phyloP scores from a whole-genome alignment of 495 filamentous ascomycete genomes.

The Massariosphaeria phaeospora region DNA sequence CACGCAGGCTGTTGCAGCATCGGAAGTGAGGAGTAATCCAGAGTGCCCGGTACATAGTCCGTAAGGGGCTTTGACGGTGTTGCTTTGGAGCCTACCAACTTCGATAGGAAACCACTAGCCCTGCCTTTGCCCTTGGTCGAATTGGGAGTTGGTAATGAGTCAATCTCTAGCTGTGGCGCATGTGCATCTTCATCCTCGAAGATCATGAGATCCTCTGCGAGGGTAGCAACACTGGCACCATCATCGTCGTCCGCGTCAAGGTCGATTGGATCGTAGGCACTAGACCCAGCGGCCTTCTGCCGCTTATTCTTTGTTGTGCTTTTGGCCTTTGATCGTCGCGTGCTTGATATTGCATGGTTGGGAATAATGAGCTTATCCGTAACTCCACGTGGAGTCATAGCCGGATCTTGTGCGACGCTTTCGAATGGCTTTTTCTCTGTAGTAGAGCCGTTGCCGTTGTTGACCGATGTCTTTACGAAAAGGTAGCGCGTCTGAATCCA shows the following conservation, averaged over 20 bases:
- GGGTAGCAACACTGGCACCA: conserved; percentile 47
- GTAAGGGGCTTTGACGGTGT: conserved; percentile 40
- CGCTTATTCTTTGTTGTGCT: conserved; percentile 35
- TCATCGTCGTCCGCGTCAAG: conserved; percentile 33
- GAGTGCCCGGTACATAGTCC: conserved; percentile 61
- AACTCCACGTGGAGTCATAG: conserved; percentile 43
- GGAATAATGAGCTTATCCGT: conserved; percentile 46
- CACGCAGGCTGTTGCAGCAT: conserved; percentile 61
- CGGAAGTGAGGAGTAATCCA: conserved; percentile 53
- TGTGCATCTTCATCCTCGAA: conserved; percentile 39
- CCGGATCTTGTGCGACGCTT: conserved; percentile 55
- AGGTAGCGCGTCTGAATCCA: conserved; percentile 94
- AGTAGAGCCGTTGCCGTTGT: background rate
- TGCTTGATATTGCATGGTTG: conserved; percentile 47
- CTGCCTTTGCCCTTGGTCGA: conserved; percentile 33
- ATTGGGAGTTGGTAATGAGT: conserved; percentile 14
- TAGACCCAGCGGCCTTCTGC: conserved; percentile 33
- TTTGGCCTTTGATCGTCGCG: conserved; percentile 33
- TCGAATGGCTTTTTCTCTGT: conserved; percentile 34
- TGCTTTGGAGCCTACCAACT: conserved; percentile 15
- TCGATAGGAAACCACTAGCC: conserved; percentile 19
- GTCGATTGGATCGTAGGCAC: conserved; percentile 26
- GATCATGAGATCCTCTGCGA: conserved; percentile 50
- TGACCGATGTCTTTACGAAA: conserved; percentile 64
- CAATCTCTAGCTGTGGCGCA: conserved; percentile 2